Evolutionary conservation across 495 filamentous ascomycete species (phyloP).

Genomic region (Venustampulla echinocandica): DNA sequence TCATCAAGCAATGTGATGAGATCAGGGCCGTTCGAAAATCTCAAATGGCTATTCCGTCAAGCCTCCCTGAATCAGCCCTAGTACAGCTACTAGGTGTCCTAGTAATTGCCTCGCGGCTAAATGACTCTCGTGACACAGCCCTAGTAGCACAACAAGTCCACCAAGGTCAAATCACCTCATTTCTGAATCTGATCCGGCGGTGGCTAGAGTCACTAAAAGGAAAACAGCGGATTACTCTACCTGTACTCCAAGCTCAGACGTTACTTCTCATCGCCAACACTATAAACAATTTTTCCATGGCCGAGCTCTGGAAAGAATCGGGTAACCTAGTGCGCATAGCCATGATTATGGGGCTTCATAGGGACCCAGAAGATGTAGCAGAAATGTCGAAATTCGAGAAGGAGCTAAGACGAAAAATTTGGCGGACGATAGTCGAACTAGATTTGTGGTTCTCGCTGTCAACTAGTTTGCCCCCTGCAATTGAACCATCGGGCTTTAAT

Average conservation of each 20-base stretch:
- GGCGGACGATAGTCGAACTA: slow-evolving; percentile 37
- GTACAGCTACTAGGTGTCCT: slow-evolving; percentile 13
- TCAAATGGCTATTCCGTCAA: not conserved
- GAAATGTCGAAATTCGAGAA: slow-evolving; percentile 26
- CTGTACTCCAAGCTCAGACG: slow-evolving; percentile 5
- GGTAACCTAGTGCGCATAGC: slow-evolving; percentile 11
- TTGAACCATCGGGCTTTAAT: slow-evolving; percentile 34
- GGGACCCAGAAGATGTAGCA: slow-evolving; percentile 14
- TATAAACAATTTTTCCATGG: not conserved
- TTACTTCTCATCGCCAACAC: slow-evolving; percentile 12
- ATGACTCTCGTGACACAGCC: not conserved
- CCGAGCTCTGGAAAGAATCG: slow-evolving; percentile 12
- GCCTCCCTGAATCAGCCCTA: slow-evolving; percentile 6
- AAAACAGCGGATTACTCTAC: slow-evolving; percentile 8
- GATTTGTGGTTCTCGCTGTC: slow-evolving; percentile 33
- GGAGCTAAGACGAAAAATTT: slow-evolving; percentile 33
- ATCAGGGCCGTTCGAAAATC: not conserved
- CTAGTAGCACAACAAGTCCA: not conserved
- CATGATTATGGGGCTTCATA: slow-evolving; percentile 20
- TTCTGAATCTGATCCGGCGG: slow-evolving; percentile 3
- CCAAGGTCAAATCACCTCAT: slow-evolving; percentile 8
- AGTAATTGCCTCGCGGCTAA: slow-evolving; percentile 6
- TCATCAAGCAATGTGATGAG: slow-evolving; percentile 5
- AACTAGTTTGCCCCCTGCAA: slow-evolving; percentile 33
- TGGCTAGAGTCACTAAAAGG: slow-evolving; percentile 13